A percentile compares a stretch with the other conserved stretches of the same genome.
phyloP scores from a whole-genome alignment of 176 grass and related monocot genomes.

The Poa annua region DNA sequence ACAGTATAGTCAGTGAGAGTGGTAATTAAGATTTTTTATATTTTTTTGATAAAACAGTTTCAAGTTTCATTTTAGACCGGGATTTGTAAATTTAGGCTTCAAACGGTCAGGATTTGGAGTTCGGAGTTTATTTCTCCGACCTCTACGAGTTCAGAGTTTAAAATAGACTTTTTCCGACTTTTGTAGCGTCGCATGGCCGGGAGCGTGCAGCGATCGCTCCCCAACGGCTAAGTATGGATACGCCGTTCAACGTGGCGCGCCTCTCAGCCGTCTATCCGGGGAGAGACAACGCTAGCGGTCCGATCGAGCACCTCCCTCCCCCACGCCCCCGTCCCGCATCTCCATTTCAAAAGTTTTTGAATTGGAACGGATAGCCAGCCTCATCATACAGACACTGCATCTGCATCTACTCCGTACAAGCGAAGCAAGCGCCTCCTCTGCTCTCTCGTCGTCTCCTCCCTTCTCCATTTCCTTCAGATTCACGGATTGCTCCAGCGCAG shows the following conservation, averaged over 20 bases:
- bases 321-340: background rate
- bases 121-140: background rate
- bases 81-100: too few species aligned
- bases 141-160: too few species aligned
- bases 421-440: background rate
- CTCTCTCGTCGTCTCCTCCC: background rate
- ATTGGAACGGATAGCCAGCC: slow-evolving; percentile 36
- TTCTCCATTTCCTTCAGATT: background rate
- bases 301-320: background rate
- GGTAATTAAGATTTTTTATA: too few species aligned
- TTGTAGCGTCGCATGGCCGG: background rate
- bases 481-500: background rate
- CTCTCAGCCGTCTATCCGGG: background rate
- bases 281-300: too few species aligned
- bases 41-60: too few species aligned
- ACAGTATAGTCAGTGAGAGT: too few species aligned
- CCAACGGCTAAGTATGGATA: slow-evolving; percentile 39
- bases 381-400: too few species aligned
- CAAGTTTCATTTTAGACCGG: too few species aligned
- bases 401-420: background rate
- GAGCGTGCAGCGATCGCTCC: background rate
- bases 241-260: background rate
- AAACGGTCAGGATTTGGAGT: too few species aligned
- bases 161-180: too few species aligned
- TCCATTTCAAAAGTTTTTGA: slow-evolving; percentile 51